Evolutionary conservation across 805 yeast genomes (phyloP).

Genomic region (Sugiyamaella marilandica): DNA sequence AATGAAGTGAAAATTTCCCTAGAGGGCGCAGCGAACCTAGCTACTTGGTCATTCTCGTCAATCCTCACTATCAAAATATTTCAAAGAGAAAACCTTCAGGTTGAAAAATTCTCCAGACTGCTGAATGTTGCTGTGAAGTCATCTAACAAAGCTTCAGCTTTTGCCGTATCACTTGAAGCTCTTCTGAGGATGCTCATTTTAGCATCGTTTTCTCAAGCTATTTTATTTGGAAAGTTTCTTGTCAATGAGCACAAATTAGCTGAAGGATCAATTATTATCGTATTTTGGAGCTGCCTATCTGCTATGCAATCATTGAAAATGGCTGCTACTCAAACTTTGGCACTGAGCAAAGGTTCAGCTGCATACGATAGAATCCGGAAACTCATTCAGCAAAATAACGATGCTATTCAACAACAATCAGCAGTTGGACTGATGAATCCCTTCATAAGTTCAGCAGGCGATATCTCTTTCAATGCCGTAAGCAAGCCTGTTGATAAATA

Average conservation of each 20-base stretch:
- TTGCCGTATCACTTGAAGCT: slow-evolving; percentile 52
- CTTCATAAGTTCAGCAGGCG: slow-evolving; percentile 14
- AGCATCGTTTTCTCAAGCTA: slow-evolving; percentile 82
- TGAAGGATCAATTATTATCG: slow-evolving; percentile 68
- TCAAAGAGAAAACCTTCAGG: slow-evolving; percentile 53
- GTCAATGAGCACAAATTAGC: slow-evolving; percentile 47
- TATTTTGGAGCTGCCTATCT: slow-evolving; percentile 75
- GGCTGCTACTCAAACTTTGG: slow-evolving; percentile 52
- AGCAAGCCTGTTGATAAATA: background rate
- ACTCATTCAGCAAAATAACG: slow-evolving; percentile 32
- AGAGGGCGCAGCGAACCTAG: slow-evolving; percentile 50
- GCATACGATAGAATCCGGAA: slow-evolving; percentile 51
- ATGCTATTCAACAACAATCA: background rate
- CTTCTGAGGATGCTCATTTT: slow-evolving; percentile 53
- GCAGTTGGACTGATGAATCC: too few relatives aligned
- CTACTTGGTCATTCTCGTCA: slow-evolving; percentile 67
- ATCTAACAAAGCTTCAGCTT: slow-evolving; percentile 40
- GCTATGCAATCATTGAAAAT: slow-evolving; percentile 58
- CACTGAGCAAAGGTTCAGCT: slow-evolving; percentile 66
- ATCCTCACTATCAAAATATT: slow-evolving; percentile 58
- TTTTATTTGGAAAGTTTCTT: slow-evolving; percentile 82
- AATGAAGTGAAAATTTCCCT: slow-evolving; percentile 53
- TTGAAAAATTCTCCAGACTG: slow-evolving; percentile 36
- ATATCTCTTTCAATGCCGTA: background rate
- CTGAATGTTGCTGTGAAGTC: slow-evolving; percentile 38